These are phyloP conservation scores for Phytophthora pistaciae DNA, from an alignment of 352 stramenopile species.

Conservation along the genomic window DNA sequence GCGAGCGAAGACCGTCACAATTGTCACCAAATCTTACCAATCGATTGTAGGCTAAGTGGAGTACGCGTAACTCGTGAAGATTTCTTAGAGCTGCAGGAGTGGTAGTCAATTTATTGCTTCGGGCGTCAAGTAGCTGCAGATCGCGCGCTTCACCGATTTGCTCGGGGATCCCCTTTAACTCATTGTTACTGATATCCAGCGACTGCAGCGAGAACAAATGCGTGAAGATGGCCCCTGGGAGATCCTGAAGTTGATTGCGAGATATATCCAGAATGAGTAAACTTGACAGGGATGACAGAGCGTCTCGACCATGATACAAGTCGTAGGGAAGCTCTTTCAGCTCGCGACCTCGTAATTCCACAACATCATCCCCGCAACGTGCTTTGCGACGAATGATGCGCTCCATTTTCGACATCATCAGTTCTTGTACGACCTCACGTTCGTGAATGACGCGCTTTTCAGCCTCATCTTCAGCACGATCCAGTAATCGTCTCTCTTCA, in stretches of 20 bases:
- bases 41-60: constrained; percentile 59
- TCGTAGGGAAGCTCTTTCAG: constrained; percentile 52
- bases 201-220: constrained; percentile 69
- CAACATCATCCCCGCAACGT: constrained; percentile 55
- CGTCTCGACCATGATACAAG: constrained; percentile 63
- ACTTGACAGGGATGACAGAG: constrained; percentile 60
- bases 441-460: constrained; percentile 55
- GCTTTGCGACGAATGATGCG: constrained; percentile 60
- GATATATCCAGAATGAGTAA: constrained; percentile 74
- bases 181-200: constrained; percentile 66
- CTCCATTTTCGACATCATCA: constrained; percentile 68
- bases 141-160: constrained; percentile 67
- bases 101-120: constrained; percentile 55
- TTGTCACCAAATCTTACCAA: constrained; percentile 56
- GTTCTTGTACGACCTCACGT: constrained; percentile 56
- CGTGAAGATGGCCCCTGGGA: constrained; percentile 61
- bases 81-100: constrained; percentile 39
- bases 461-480: constrained; percentile 47
- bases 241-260: constrained; percentile 52
- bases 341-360: constrained; percentile 45
- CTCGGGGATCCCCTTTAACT: constrained; percentile 50
- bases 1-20: constrained; percentile 42
- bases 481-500: constrained; percentile 60
- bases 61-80: constrained; percentile 50
- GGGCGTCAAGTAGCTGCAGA: constrained; percentile 53